Percentiles rank a stretch among this genome's conserved stretches.
These are phyloP conservation scores for Cystofilobasidium ferigula DNA, from an alignment of 768 basidiomycete genomes.

Conservation along the genomic window DNA sequence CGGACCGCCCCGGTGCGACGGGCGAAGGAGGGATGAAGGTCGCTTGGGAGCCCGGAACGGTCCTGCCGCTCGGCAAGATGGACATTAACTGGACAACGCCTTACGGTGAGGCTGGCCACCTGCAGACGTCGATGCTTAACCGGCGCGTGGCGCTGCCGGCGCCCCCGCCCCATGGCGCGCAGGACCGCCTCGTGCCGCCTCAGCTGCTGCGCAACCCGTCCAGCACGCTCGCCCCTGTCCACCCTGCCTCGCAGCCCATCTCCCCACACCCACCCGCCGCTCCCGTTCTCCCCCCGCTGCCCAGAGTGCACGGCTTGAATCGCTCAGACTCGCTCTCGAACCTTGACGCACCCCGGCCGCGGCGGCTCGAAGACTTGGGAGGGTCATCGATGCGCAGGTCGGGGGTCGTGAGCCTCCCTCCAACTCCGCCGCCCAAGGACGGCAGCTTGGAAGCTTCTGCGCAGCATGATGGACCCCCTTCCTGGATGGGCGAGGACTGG, in stretches of 20 bases:
- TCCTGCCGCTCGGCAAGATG: constrained; percentile 64
- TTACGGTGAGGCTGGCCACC: constrained; percentile 72
- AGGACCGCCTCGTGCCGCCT: neutral
- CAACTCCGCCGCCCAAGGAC: constrained; percentile 6
- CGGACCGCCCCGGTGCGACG: neutral
- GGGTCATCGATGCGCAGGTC: neutral
- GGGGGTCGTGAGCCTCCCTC: neutral
- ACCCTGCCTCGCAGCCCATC: neutral
- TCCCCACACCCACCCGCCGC: neutral
- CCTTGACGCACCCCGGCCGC: neutral
- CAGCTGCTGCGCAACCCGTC: neutral
- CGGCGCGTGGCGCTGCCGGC: constrained; percentile 51
- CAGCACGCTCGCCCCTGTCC: neutral
- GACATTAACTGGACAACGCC: constrained; percentile 81
- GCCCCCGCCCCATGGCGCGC: constrained; percentile 28
- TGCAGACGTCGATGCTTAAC: constrained; percentile 80
- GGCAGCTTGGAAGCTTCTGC: no score
- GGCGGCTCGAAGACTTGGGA: neutral
- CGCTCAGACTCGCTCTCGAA: neutral
- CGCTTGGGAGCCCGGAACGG: constrained; percentile 50
- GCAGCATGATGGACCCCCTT: neutral
- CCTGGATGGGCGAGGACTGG: neutral
- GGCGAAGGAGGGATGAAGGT: constrained; percentile 33
- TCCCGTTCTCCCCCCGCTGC: neutral
- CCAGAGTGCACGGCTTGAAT: neutral